Evolutionary conservation across 345 rosid species (phyloP).

Genomic region (Sapria himalayana): DNA sequence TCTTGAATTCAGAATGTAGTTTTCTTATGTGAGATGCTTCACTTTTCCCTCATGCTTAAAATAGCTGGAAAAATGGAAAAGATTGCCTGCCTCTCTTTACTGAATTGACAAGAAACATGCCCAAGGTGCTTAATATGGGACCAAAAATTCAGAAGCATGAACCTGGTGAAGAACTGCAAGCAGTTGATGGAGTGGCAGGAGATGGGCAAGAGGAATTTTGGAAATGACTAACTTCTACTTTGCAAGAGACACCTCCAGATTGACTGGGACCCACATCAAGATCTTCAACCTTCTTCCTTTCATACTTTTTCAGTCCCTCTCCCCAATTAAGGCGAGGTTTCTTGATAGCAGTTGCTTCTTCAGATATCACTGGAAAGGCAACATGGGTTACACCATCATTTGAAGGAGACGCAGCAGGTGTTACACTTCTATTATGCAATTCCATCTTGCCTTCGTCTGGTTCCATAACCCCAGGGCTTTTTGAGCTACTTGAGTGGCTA

Average conservation of each 20-base stretch:
- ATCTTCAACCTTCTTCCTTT: slow-evolving; percentile 69
- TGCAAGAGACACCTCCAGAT: slow-evolving; percentile 18
- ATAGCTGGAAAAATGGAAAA: too few relatives aligned
- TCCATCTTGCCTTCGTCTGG: slow-evolving; percentile 40
- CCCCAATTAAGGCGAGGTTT: slow-evolving; percentile 96
- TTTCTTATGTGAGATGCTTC: too few relatives aligned
- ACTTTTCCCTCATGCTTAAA: too few relatives aligned
- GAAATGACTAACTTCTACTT: slow-evolving; percentile 24
- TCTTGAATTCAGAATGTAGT: too few relatives aligned
- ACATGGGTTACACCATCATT: slow-evolving; percentile 41
- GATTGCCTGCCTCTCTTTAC: too few relatives aligned
- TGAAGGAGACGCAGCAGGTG: slow-evolving; percentile 35
- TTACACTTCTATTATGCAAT: slow-evolving; percentile 19
- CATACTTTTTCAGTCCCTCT: slow-evolving; percentile 90
- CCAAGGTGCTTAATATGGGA: too few relatives aligned
- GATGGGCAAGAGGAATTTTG: slow-evolving; percentile 44
- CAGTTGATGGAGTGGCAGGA: slow-evolving; percentile 90
- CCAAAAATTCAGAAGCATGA: slow-evolving; percentile 3
- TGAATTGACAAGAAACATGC: too few relatives aligned
- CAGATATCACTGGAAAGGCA: slow-evolving; percentile 25
- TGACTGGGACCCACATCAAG: slow-evolving; percentile 26
- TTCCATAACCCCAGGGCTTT: slow-evolving; percentile 49
- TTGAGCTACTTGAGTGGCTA: slow-evolving; percentile 75
- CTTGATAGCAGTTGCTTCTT: slow-evolving; percentile 49
- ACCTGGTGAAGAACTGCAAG: slow-evolving; percentile 85